Evolutionary conservation across 257 asterid species (phyloP).

Genomic region (Solanum lycopersicoides): DNA sequence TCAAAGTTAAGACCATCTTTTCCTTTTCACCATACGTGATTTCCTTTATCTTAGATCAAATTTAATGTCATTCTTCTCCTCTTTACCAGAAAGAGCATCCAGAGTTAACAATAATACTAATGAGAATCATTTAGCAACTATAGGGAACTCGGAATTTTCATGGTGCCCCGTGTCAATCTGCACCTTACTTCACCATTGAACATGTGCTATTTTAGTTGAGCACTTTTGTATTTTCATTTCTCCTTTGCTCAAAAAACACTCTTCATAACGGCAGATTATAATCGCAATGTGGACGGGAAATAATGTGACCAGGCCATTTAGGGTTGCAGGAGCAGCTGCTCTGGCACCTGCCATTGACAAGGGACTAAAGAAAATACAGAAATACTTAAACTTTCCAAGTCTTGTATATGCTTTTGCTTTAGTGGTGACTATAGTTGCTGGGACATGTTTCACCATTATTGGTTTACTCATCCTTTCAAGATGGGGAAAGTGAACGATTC

Average conservation of each 20-base stretch:
- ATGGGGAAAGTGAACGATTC: constrained; percentile 19
- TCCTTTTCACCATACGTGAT: not conserved
- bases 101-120: not conserved
- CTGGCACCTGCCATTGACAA: constrained; percentile 32
- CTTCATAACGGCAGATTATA: constrained; percentile 17
- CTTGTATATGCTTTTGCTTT: constrained; percentile 30
- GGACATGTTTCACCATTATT: constrained; percentile 16
- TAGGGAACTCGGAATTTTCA: not conserved
- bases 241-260: not conserved
- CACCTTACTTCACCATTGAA: not conserved
- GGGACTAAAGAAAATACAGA: constrained; percentile 26
- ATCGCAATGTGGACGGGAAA: constrained; percentile 45
- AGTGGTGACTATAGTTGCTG: constrained; percentile 22
- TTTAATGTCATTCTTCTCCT: not conserved
- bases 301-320: constrained; percentile 39
- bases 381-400: constrained; percentile 25
- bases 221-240: not conserved
- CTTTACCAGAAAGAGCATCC: not conserved
- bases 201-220: no score
- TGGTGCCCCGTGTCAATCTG: not conserved
- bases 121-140: not conserved
- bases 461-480: constrained; percentile 39
- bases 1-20: not conserved
- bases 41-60: not conserved
- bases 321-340: constrained; percentile 39